Evolutionary conservation across 257 asterid species (phyloP).

Genomic region (Fraxinus cuspidata): DNA sequence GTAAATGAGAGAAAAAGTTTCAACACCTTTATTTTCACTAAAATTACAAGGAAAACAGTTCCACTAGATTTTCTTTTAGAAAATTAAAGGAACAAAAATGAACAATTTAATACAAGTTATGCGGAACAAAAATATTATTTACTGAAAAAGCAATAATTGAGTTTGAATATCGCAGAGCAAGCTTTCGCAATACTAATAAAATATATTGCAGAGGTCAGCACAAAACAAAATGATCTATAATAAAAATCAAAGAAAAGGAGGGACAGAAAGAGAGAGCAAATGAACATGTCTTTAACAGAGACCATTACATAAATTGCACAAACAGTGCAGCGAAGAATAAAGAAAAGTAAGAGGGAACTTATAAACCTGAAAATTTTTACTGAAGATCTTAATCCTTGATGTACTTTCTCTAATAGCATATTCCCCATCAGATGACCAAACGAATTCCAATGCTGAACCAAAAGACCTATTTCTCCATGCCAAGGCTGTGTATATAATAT

Average conservation of each 20-base stretch:
- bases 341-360: slow-evolving; percentile 16
- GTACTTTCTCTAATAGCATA: slow-evolving; percentile 98
- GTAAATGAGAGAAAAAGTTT: slow-evolving; percentile 1
- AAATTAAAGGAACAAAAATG: not conserved
- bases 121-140: not conserved
- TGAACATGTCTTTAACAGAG: not conserved
- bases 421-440: slow-evolving; percentile 98
- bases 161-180: not conserved
- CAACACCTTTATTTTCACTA: not conserved
- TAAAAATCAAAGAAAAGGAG: not conserved
- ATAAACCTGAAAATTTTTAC: slow-evolving; percentile 77
- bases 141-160: not conserved
- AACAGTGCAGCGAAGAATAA: not conserved
- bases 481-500: slow-evolving; percentile 90
- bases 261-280: not conserved
- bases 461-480: slow-evolving; percentile 98
- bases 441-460: slow-evolving; percentile 93
- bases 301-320: not conserved
- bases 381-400: slow-evolving; percentile 78
- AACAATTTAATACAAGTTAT: not conserved
- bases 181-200: not conserved
- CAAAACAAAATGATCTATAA: not conserved
- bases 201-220: not conserved
- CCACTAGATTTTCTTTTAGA: not conserved
- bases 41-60: not conserved